Conservation (phyloP, 2,329 filamentous ascomycete genomes). For the Talaromyces sp. region DNA sequence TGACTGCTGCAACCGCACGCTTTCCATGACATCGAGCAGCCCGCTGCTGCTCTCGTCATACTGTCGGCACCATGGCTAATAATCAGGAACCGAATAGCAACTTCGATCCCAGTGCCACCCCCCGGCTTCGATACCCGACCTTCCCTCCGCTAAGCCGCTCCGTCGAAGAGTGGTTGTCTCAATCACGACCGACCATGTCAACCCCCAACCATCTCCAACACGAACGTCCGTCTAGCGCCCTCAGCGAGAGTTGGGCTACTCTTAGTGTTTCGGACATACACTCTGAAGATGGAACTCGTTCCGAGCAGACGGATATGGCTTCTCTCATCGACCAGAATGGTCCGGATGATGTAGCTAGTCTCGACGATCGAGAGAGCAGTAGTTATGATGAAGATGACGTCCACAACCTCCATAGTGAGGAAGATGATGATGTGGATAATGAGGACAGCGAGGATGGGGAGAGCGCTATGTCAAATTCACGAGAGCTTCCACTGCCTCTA, state of each 20-base stretch:
- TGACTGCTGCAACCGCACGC: constrained; percentile 4
- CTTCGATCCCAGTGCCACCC: constrained; percentile 29
- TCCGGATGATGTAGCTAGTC: constrained; percentile 47
- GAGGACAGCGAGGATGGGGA: constrained; percentile 36
- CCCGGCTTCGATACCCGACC: constrained; percentile 43
- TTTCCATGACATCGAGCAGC: constrained; percentile 12
- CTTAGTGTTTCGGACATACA: constrained; percentile 45
- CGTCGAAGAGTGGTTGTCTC: constrained; percentile 44
- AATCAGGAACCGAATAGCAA: constrained; percentile 35
- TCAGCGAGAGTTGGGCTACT: constrained; percentile 50
- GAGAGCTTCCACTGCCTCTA: constrained; percentile 31
- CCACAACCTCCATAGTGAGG: constrained; percentile 38
- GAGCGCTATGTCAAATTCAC: constrained; percentile 31
- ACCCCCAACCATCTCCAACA: constrained; percentile 32
- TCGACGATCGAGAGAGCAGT: constrained; percentile 40
- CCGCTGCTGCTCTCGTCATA: constrained; percentile 8
- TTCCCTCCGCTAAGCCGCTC: constrained; percentile 40
- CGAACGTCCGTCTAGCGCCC: constrained; percentile 31
- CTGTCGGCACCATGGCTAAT: constrained; percentile 37
- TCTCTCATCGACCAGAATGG: constrained; percentile 45
- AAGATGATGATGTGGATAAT: constrained; percentile 38
- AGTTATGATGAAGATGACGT: constrained; percentile 38
- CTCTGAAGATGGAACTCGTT: constrained; percentile 47
- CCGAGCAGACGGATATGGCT: constrained; percentile 44
- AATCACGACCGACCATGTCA: constrained; percentile 41